Evolutionary conservation across 441 rosid species (phyloP), one percentile per base, ranked within the genome.

Genomic region (Erodium moschatum): DNA sequence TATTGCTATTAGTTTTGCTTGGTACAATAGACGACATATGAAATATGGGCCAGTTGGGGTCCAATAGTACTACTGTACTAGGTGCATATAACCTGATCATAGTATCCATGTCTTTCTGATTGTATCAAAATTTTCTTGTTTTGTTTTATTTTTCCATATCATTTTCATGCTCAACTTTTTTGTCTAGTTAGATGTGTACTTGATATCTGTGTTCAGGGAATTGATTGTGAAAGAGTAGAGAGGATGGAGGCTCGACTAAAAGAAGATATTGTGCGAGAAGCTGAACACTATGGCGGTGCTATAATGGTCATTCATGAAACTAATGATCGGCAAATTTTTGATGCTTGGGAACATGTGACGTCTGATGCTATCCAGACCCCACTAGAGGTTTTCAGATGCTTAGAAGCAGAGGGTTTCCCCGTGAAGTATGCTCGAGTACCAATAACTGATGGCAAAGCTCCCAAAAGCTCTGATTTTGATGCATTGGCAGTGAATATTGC

Each of bases 271-370:
- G 79, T 95, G 64, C 87, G 91, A 72, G 99, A 95, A 83, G 92
- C 99, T 73, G 86, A 76, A 76, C 83, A 86, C 54, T 95, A 90
- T 82, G 88, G 77, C 27, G 97, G 91, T 76, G 97, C 99, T 58
- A 89, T 92, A 77, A 92, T 95, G 99, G 98, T 95, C 78, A 90
- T 92, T 81, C 96, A 95, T 74, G 98, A 95, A 85, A 92, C 95
- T 73, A 83, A 89, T 46, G 88, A 85, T 78, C 84, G 90, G 46
- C 86, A 85, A 76, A 95, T 95, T 79, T 90, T 86, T 78, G 92
- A 89, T 83, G 89, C 95, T 67, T 92, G 99, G 99, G 99, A 95
- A 72, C 85, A 81, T 75, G 96, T 95, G 63, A 82, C 80, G 78
- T 77, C 85, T 77, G 78, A 82, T 72, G 90, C 96, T 77, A 79